These are phyloP conservation scores for Metschnikowia bowlesiae DNA, from an alignment of 805 yeast species.

Conservation along the genomic window DNA sequence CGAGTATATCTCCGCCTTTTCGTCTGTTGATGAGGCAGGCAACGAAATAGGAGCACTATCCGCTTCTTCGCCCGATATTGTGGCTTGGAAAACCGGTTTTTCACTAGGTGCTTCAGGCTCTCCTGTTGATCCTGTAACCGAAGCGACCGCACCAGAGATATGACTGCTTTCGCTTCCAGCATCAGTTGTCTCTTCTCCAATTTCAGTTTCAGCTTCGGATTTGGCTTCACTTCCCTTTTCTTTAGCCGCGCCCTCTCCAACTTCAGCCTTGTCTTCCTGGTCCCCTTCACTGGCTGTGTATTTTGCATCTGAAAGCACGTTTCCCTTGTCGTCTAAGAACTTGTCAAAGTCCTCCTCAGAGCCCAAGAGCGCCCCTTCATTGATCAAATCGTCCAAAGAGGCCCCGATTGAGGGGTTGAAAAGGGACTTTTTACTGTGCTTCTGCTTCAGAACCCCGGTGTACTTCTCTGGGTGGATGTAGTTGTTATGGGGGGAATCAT, in stretches of 20 bases:
- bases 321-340: slow-evolving; percentile 51
- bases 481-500: slow-evolving; percentile 42
- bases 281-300: slow-evolving; percentile 10
- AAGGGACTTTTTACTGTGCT: slow-evolving; percentile 13
- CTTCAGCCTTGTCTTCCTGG: neutral
- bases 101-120: neutral
- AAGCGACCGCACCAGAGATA: no score
- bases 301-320: slow-evolving; percentile 45
- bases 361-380: slow-evolving; percentile 43
- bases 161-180: no score
- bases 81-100: neutral
- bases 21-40: slow-evolving; percentile 1
- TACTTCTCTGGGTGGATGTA: slow-evolving; percentile 43
- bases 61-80: neutral
- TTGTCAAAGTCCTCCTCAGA: slow-evolving; percentile 51
- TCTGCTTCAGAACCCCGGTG: slow-evolving; percentile 21
- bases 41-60: slow-evolving; percentile 4
- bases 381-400: slow-evolving; percentile 47
- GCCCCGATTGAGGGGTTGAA: slow-evolving; percentile 43
- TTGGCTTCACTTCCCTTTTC: neutral
- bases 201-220: no score
- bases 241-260: neutral
- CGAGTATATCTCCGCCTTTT: slow-evolving; percentile 24
- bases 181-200: no score
- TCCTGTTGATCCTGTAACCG: no score